A percentile compares a stretch with the other conserved stretches of the same genome.
phyloP scores from a whole-genome alignment of 495 filamentous ascomycete genomes.

The Talaromyces nanjingensis region DNA sequence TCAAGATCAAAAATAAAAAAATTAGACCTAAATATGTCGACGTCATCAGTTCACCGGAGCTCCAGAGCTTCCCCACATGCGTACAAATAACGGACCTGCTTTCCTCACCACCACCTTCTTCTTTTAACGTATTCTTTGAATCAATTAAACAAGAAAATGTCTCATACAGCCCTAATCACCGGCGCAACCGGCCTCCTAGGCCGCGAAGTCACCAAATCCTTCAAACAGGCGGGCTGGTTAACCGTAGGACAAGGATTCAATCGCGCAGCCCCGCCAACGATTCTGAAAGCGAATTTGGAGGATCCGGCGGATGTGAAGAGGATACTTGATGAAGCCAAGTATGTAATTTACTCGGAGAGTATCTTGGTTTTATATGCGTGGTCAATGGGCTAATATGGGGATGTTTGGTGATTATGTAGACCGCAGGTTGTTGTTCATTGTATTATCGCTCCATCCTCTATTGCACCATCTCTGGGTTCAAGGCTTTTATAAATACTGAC shows the following conservation, averaged over 20 bases:
- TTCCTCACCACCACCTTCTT: not conserved
- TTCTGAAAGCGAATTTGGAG: conserved; percentile 71
- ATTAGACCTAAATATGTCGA: not conserved
- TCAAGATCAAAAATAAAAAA: not conserved
- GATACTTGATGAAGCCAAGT: conserved; percentile 51
- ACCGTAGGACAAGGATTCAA: conserved; percentile 74
- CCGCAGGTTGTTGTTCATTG: conserved; percentile 82
- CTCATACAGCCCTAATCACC: conserved; percentile 66
- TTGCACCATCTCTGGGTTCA: no score
- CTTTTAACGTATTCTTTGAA: not conserved
- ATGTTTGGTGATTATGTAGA: conserved; percentile 32
- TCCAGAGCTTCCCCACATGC: not conserved
- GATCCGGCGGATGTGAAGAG: conserved; percentile 53
- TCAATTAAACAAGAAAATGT: conserved; percentile 31
- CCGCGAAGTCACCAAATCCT: conserved; percentile 69
- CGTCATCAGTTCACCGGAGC: not conserved
- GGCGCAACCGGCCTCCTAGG: conserved; percentile 83
- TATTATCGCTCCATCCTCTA: conserved; percentile 29
- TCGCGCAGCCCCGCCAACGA: conserved; percentile 61
- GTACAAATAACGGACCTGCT: not conserved
- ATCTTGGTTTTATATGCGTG: no score
- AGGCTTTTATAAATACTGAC: not conserved
- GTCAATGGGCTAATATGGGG: conserved; percentile 10
- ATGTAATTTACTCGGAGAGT: conserved; percentile 9
- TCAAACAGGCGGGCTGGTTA: conserved; percentile 63